These are phyloP conservation scores for Trypanosoma congolense DNA, from an alignment of 208 protist genomes.

Conservation along the genomic window DNA sequence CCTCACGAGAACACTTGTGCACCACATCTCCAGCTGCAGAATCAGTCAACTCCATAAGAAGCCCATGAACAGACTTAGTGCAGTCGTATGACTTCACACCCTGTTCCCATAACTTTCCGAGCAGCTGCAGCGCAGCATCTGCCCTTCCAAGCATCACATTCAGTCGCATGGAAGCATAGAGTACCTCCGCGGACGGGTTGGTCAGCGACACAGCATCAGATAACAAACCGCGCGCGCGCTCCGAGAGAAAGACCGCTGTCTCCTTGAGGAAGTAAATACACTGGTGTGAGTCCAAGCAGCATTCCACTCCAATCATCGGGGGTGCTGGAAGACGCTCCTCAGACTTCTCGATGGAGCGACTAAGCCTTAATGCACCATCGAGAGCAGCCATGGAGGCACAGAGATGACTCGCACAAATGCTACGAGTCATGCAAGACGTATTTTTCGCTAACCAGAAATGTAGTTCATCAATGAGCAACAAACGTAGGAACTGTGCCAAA, in stretches of 20 bases:
- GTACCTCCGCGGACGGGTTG: slow-evolving; percentile 1
- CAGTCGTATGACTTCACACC: slow-evolving; percentile 5
- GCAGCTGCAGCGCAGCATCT: slow-evolving; percentile 3
- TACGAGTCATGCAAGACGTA: slow-evolving; percentile 22
- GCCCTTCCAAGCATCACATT: slow-evolving; percentile 1
- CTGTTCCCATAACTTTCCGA: slow-evolving; percentile 5
- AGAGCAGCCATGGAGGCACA: slow-evolving; percentile 29
- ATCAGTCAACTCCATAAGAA: slow-evolving; percentile 9
- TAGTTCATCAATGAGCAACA: slow-evolving; percentile 43
- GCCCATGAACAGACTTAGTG: slow-evolving; percentile 13
- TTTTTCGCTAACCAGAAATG: slow-evolving; percentile 38
- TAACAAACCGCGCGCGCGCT: slow-evolving; percentile 10
- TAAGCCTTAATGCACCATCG: slow-evolving; percentile 33
- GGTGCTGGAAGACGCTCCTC: slow-evolving; percentile 21
- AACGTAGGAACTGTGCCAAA: slow-evolving; percentile 30
- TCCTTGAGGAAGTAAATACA: slow-evolving; percentile 12
- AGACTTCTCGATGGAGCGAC: slow-evolving; percentile 9
- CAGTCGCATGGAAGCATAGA: slow-evolving; percentile 12
- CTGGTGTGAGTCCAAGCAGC: slow-evolving; percentile 23
- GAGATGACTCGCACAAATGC: slow-evolving; percentile 25
- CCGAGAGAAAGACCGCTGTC: neutral
- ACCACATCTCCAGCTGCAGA: neutral
- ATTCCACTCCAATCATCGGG: slow-evolving; percentile 40
- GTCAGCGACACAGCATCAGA: neutral
- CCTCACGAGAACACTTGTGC: slow-evolving; percentile 5